phyloP scores from a whole-genome alignment of 2,329 filamentous ascomycete species.

The Penicillium capsulatum region DNA sequence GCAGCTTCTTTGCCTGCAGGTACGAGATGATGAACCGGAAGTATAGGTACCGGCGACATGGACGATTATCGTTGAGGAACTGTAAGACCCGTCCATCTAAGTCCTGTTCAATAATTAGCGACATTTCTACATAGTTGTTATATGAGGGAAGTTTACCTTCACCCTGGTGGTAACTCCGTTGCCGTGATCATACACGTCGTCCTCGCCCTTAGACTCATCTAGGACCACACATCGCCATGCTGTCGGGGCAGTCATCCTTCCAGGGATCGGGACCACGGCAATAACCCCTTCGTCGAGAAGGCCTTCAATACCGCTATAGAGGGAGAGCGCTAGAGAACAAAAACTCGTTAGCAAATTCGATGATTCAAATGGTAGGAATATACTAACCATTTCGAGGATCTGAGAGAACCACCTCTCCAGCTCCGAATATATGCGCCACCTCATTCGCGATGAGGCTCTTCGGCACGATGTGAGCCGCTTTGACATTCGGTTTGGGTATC shows the following conservation, averaged over 20 bases:
- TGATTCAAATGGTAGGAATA: constrained; percentile 1
- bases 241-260: constrained; percentile 3
- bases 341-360: neutral
- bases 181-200: constrained; percentile 1
- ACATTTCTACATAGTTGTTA: neutral
- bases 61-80: constrained; percentile 15
- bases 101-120: constrained; percentile 10
- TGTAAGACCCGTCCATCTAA: constrained; percentile 3
- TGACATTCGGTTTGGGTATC: constrained; percentile 4
- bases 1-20: constrained; percentile 2
- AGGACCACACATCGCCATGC: constrained; percentile 16
- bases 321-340: neutral
- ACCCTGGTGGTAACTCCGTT: neutral
- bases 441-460: constrained; percentile 11
- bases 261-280: constrained; percentile 14
- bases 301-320: constrained; percentile 1
- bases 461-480: constrained; percentile 19
- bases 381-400: constrained; percentile 16
- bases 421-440: constrained; percentile 19
- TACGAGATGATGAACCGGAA: constrained; percentile 21
- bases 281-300: constrained; percentile 15
- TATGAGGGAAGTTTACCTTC: neutral
- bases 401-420: constrained; percentile 7
- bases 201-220: constrained; percentile 5
- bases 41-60: constrained; percentile 19